Evolutionary conservation across 352 stramenopile genomes (phyloP).

Genomic region (Aphanomyces astaci): DNA sequence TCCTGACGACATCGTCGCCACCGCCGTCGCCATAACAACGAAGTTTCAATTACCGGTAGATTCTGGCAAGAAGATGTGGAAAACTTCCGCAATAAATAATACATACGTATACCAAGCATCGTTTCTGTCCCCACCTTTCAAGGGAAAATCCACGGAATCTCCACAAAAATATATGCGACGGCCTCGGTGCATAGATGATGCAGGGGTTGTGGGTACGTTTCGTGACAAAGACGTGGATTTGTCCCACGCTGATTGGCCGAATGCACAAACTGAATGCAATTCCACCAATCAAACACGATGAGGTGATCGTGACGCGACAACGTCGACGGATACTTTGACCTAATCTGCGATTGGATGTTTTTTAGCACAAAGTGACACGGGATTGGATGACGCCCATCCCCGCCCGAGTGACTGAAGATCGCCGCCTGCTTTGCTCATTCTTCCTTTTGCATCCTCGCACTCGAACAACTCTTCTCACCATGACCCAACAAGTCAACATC

Average conservation of each 20-base stretch:
- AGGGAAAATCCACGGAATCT: not conserved
- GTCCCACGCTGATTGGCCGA: not conserved
- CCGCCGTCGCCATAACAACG: not conserved
- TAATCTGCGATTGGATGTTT: not conserved
- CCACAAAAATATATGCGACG: not conserved
- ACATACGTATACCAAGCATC: too few relatives aligned
- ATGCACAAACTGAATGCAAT: not conserved
- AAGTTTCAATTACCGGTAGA: too few relatives aligned
- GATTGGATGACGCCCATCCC: not conserved
- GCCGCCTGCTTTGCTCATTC: not conserved
- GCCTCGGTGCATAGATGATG: not conserved
- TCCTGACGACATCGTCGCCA: not conserved
- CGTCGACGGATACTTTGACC: not conserved
- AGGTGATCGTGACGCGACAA: not conserved
- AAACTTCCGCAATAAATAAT: too few relatives aligned
- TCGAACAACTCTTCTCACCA: not conserved
- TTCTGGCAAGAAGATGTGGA: too few relatives aligned
- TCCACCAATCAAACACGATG: not conserved
- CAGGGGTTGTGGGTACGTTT: not conserved
- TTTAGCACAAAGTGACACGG: not conserved
- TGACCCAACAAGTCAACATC: constrained; percentile 38
- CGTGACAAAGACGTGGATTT: not conserved
- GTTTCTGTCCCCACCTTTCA: not conserved
- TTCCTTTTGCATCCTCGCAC: not conserved
- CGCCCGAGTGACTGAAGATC: not conserved